Percentiles rank a stretch among this genome's conserved stretches.
phyloP scores from a whole-genome alignment of 1,284 basidiomycete species.

The Ustilago bromivora region DNA sequence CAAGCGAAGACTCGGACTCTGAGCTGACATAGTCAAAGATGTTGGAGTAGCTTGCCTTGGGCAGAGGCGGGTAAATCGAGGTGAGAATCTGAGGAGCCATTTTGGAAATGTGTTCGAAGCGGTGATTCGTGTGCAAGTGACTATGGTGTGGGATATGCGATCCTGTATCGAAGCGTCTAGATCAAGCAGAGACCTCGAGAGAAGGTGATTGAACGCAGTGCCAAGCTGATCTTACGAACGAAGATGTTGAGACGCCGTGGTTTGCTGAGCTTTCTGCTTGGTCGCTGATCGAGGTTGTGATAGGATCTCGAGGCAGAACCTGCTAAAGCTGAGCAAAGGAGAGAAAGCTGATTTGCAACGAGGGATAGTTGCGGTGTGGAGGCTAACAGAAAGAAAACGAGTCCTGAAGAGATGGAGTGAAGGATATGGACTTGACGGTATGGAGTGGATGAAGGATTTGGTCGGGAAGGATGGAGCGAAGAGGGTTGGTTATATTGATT shows the following conservation, averaged over 20 bases:
- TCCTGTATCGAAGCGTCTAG: neutral
- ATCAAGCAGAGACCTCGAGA: neutral
- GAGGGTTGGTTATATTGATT: slow-evolving; percentile 18
- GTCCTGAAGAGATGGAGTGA: neutral
- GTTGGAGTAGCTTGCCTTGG: slow-evolving; percentile 52
- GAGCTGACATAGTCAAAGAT: slow-evolving; percentile 57
- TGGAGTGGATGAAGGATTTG: neutral
- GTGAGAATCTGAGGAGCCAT: slow-evolving; percentile 53
- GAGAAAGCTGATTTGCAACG: neutral
- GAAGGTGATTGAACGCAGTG: neutral
- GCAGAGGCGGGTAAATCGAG: slow-evolving; percentile 52
- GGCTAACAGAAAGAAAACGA: neutral
- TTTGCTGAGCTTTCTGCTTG: neutral
- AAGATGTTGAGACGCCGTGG: neutral
- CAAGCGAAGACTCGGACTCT: slow-evolving; percentile 40
- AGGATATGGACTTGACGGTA: neutral
- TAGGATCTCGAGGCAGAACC: neutral
- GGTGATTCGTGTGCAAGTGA: neutral
- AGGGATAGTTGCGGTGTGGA: neutral
- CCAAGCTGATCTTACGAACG: neutral
- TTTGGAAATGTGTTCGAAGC: slow-evolving; percentile 1
- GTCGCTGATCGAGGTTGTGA: neutral
- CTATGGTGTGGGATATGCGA: neutral
- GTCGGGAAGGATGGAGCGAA: slow-evolving; percentile 1
- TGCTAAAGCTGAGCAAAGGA: neutral